Percentiles rank a stretch among this genome's conserved stretches.
These are phyloP conservation scores for Myriangium duriaei DNA, from an alignment of 2,329 filamentous ascomycete genomes.

Conservation along the genomic window DNA sequence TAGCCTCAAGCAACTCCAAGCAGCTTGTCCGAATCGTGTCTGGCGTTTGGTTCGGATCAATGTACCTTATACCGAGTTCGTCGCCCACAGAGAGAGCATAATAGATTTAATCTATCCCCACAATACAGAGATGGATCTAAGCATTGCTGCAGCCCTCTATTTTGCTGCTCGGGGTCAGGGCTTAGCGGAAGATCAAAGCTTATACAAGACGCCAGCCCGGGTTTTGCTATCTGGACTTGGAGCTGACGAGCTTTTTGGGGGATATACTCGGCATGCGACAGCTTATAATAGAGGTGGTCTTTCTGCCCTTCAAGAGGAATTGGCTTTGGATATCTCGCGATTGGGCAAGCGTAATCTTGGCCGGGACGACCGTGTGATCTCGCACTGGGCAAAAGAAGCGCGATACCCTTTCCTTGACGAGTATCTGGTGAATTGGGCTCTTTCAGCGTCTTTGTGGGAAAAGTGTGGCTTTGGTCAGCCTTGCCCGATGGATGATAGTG, in stretches of 20 bases:
- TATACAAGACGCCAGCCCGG: conserved; percentile 58
- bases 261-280: conserved; percentile 71
- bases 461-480: conserved; percentile 66
- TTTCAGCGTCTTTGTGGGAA: conserved; percentile 60
- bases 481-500: conserved; percentile 14
- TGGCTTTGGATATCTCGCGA: conserved; percentile 71
- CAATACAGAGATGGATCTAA: conserved; percentile 97
- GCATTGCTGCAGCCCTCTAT: conserved; percentile 86
- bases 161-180: conserved; percentile 74
- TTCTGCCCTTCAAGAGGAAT: conserved; percentile 60
- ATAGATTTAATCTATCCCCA: conserved; percentile 77
- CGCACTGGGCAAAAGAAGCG: conserved; percentile 78
- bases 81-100: conserved; percentile 55
- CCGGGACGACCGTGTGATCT: conserved; percentile 81
- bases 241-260: conserved; percentile 91
- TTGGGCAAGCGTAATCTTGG: conserved; percentile 91
- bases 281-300: conserved; percentile 63
- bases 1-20: conserved; percentile 62
- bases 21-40: conserved; percentile 52
- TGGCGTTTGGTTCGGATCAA: conserved; percentile 87
- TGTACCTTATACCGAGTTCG: conserved; percentile 64
- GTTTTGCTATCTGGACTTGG: conserved; percentile 86
- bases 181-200: conserved; percentile 6
- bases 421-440: conserved; percentile 66
- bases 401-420: conserved; percentile 90